Base-by-base conservation (phyloP, 441 rosid species). In the Populus tomentosa region DNA sequence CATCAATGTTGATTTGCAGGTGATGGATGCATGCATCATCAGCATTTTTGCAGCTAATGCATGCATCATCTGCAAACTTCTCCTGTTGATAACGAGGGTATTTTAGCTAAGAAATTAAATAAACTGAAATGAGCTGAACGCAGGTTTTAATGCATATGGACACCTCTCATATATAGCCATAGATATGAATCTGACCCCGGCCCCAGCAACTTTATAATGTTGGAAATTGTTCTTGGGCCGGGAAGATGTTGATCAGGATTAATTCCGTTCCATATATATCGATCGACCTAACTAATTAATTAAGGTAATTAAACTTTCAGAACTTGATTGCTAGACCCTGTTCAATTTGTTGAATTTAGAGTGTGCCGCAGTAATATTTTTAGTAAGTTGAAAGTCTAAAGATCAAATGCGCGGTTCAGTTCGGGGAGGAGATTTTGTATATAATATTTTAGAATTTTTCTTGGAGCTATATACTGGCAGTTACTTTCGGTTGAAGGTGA, bases 401-500 rank as follows among this genome's bases (percentile, higher is more conserved):
- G 56, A 46, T 40, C 50, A 40, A 46, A 46, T 46, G 6, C 6
- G 6, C 4, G 1, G 56, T 14, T 4, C 56, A 46, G 56, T 46
- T 4, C 4, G 56, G 56, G 20, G 56, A 46, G 1, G 56, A 46
- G 20, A 46, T 46, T 4, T 14, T 46, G 56, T 13, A 46, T 3
- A 46, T 46, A 1, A 46, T 2, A 46, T 46, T 40, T 40, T 46
- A 46, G 3, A 14, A 46, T 46, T 46, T 46, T 46, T 46, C 56
- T 46, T 10, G 46, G 46, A 40, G 2, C 14, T 69, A 36, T 36
- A 36, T 36, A n/a, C 5, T 5, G 46, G 28, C 73, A 71, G 73
- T 53, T 71, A 56, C 75, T 71, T 71, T 56, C 42, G 75, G 75
- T 30, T 56, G 53, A 53, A 71, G 65, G 24, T 46, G 33, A n/a